Base-by-base conservation (phyloP, 2,329 filamentous ascomycete genomes). In the Ceratocystis ficicola region DNA sequence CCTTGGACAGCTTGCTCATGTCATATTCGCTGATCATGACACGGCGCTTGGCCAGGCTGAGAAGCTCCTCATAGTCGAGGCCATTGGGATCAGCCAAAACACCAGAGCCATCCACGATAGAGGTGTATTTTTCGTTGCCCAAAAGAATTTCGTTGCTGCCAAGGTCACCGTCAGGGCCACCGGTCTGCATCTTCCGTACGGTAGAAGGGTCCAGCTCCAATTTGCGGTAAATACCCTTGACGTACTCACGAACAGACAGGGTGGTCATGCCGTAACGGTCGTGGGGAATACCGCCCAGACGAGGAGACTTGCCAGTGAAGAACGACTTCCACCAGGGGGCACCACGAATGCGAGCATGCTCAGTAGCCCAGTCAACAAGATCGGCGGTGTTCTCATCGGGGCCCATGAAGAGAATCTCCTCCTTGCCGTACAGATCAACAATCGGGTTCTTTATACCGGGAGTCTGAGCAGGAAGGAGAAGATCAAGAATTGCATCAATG, bases 251-350 rank as follows among this genome's bases (percentile, higher is more conserved):
- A 62, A 99, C 93, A 5, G 92, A 96, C 66, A 97, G 78, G 0
- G 94, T 97, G 0, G 94, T 99, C 94, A 99, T 99, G 72, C 94
- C 94, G 73, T 99, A 99, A 50, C 81, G 78, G 75, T 99, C 94
- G 76, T 99, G 94, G 46, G 94, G 94, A 71, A 99, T 99, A 73
- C 94, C 94, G 69, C 94, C 94, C 15, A 99, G 83, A 76, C 89
- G 94, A 64, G 91, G 94, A 71, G 90, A 96, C 82, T 99, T 99
- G 73, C 94, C 94, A 1, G 94, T 99, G 82, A 99, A 99, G 84
- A 99, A 99, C 0, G 94, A 99, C 81, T 99, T 99, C 94, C 94
- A 99, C 90, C 93, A 99, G 32, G 91, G 90, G 3, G 94, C 94
- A 59, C 91, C 91, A 71, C 94, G 86, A 68, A 80, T 79, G 64